Percentiles rank a stretch among this genome's conserved stretches.
phyloP scores from a whole-genome alignment of 2,329 filamentous ascomycete genomes.

The Mollisiaceae sp. region DNA sequence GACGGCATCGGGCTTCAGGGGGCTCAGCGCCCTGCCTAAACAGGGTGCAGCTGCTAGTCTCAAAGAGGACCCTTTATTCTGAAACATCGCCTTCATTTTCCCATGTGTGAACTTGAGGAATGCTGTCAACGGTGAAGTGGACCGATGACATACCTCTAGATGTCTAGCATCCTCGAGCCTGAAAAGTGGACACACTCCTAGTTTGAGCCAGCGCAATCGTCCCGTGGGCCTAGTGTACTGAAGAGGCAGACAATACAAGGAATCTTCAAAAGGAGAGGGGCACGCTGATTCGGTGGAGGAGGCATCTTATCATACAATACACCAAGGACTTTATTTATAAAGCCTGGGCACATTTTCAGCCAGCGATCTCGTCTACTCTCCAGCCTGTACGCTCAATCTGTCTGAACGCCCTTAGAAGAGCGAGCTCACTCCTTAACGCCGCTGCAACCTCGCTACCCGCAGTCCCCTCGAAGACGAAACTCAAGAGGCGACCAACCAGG shows the following conservation, averaged over 20 bases:
- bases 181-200: slow-evolving; percentile 7
- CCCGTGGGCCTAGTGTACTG: slow-evolving; percentile 6
- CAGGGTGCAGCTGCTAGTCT: neutral
- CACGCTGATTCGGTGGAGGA: neutral
- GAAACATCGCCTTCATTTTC: slow-evolving; percentile 7
- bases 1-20: neutral
- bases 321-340: neutral
- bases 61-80: neutral
- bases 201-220: slow-evolving; percentile 9
- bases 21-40: neutral
- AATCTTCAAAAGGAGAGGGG: slow-evolving; percentile 9
- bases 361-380: neutral
- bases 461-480: slow-evolving; percentile 1
- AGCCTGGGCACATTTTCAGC: neutral
- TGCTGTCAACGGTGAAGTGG: neutral
- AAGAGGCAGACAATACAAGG: neutral
- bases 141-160: neutral
- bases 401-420: neutral
- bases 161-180: slow-evolving; percentile 1
- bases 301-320: neutral
- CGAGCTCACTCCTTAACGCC: neutral
- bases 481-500: neutral
- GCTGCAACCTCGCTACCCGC: slow-evolving; percentile 2
- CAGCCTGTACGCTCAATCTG: neutral
- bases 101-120: slow-evolving; percentile 4